Base-by-base conservation (phyloP, 257 asterid genomes). In the Verbena officinalis region DNA sequence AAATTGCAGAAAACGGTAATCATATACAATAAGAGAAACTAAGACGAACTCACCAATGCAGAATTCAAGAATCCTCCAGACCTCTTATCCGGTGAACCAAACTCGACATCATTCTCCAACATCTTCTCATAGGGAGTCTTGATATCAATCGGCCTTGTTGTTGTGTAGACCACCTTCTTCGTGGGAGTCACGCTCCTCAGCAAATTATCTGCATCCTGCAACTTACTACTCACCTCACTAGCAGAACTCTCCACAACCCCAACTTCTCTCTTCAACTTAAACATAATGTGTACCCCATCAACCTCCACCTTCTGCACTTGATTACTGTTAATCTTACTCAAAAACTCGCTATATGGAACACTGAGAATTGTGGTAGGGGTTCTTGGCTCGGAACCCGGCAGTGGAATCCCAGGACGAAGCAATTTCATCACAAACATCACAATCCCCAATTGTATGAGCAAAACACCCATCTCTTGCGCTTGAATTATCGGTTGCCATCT, bases 71-170 rank as follows among this genome's bases (percentile, higher is more conserved):
- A 84, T 40, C 98, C 98, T 24, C 99, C 99, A 42, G 99, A 86
- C 81, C 96, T 83, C 86, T 90, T 94, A 78, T 94, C 96, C 0
- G 96, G 99, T 16, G 96, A 94, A 43, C 99, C 96, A 77, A 90
- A 94, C 84, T 88, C 93, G 50, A 94, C 99, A 73, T 84, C 83
- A 76, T 94, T 88, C 78, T 90, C 98, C 16, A 90, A 73, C 99
- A 94, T 94, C 84, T 88, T 88, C 77, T 90, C 96, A 64, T 94
- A 94, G 2, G 98, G 99, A 4, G 96, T 75, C 78, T 86, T 94
- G 68, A 94, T 86, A 73, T 94, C 99, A 66, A 64, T 65, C 0
- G 99, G 99, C 78, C 98, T 83, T 1, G 96, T 94, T 1, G 98
- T 90, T 0, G 88, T 84, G 74, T 86, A 94, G 19, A 94, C 86